Conservation (phyloP, 2,329 filamentous ascomycete species). For the Diaporthe sp. region DNA sequence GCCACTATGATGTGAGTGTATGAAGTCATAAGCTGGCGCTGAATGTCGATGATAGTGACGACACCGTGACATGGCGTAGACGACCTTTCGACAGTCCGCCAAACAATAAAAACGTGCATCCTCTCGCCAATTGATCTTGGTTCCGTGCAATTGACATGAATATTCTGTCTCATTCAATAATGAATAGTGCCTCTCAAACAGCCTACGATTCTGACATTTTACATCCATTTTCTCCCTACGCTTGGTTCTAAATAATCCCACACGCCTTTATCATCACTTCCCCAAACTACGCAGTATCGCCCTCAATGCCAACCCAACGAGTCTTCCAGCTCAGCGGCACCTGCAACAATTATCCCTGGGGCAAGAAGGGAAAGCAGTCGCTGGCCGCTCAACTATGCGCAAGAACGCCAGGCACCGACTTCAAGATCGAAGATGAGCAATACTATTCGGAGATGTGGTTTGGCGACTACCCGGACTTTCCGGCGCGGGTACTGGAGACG, state of each 20-base stretch:
- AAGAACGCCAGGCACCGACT: constrained; percentile 73
- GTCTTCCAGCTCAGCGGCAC: constrained; percentile 62
- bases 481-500: constrained; percentile 73
- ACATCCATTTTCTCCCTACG: constrained; percentile 8
- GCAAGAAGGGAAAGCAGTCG: constrained; percentile 75
- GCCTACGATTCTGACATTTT: constrained; percentile 12
- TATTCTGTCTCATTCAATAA: not conserved
- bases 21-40: constrained; percentile 27
- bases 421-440: constrained; percentile 74
- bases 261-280: too few species aligned
- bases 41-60: constrained; percentile 6
- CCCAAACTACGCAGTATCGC: not conserved
- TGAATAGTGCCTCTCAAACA: not conserved
- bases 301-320: constrained; percentile 38
- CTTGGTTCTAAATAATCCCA: not conserved
- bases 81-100: not conserved
- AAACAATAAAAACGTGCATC: not conserved
- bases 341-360: constrained; percentile 77
- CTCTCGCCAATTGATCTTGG: not conserved
- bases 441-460: constrained; percentile 81
- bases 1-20: constrained; percentile 13
- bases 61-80: constrained; percentile 32
- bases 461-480: constrained; percentile 80
- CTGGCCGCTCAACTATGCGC: constrained; percentile 75
- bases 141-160: not conserved